Evolutionary conservation across 148 eudicot genomes (phyloP).

Genomic region (Chenopodium berlandieri): DNA sequence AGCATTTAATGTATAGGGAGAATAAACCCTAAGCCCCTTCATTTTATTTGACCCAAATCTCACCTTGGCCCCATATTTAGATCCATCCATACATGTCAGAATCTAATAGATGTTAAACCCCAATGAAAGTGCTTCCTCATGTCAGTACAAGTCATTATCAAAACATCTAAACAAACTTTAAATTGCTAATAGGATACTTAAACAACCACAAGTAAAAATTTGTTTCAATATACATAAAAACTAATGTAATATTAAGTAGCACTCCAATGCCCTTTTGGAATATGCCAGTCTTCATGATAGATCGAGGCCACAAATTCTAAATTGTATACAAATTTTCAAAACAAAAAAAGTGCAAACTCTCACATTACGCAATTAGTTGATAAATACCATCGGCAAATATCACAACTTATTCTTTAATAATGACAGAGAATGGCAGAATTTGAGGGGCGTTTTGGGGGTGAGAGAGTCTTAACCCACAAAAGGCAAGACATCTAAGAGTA

Average conservation of each 20-base stretch:
- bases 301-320: not conserved
- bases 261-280: slow-evolving; percentile 1
- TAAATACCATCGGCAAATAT: too few relatives aligned
- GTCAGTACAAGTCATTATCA: not conserved
- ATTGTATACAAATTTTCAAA: too few relatives aligned
- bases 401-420: too few relatives aligned
- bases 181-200: not conserved
- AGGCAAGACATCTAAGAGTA: too few relatives aligned
- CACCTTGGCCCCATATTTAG: not conserved
- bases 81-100: not conserved
- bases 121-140: not conserved
- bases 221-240: not conserved
- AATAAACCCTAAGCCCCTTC: not conserved
- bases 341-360: too few relatives aligned
- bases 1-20: not conserved
- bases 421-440: too few relatives aligned
- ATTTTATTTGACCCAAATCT: not conserved
- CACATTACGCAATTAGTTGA: too few relatives aligned
- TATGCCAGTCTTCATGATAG: not conserved
- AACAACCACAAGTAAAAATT: too few relatives aligned
- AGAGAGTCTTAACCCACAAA: too few relatives aligned
- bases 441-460: too few relatives aligned
- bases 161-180: not conserved
- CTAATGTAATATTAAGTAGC: not conserved
- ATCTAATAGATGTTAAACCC: not conserved